Evolutionary conservation across 2,329 filamentous ascomycete genomes (phyloP).

Genomic region (Sporothrix variecibatus): DNA sequence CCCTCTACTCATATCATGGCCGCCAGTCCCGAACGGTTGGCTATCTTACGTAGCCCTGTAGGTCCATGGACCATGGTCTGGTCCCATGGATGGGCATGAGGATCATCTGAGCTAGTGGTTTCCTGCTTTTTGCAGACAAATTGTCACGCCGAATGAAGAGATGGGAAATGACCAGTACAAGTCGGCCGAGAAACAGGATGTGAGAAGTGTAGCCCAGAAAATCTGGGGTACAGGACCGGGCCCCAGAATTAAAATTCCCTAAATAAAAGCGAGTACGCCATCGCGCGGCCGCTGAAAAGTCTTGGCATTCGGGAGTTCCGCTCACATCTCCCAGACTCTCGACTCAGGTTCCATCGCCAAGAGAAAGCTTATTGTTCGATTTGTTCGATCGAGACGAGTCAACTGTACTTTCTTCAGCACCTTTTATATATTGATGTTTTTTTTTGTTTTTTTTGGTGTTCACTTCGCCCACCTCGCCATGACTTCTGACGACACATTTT

Average conservation of each 20-base stretch:
- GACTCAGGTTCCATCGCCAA: conserved; percentile 24
- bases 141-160: background rate
- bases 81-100: background rate
- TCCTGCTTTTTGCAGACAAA: background rate
- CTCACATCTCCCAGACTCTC: background rate
- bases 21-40: background rate
- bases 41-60: background rate
- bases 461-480: background rate
- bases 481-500: background rate
- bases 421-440: background rate
- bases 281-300: background rate
- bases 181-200: background rate
- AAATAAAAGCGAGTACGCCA: background rate
- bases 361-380: conserved; percentile 23
- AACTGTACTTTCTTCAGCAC: background rate
- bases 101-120: background rate
- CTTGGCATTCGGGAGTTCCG: conserved; percentile 24
- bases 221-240: conserved; percentile 21
- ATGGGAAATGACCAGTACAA: background rate
- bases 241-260: background rate
- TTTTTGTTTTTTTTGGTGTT: background rate
- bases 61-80: too few species aligned
- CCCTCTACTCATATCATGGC: background rate
- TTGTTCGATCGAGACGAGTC: background rate
- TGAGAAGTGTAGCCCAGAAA: background rate